A percentile compares a stretch with the other conserved stretches of the same genome.
Evolutionary conservation across 2,329 filamentous ascomycete species (phyloP).

Genomic region (Fusarium buxicola): DNA sequence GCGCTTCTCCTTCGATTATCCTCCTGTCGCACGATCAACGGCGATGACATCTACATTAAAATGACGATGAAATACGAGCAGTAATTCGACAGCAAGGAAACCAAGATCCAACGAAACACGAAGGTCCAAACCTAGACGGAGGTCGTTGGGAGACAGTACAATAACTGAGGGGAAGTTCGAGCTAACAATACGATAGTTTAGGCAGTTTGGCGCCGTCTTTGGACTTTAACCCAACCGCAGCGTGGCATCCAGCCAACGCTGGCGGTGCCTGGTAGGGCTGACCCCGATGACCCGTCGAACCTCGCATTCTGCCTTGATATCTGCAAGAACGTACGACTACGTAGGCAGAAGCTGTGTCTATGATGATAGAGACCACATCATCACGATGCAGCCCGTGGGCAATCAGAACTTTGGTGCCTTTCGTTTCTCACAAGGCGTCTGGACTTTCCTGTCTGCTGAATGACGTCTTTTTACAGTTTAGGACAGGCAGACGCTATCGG

Average conservation of each 20-base stretch:
- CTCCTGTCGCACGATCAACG: not conserved
- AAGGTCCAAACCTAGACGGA: not conserved
- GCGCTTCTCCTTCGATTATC: not conserved
- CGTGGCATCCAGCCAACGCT: not conserved
- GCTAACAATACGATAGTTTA: not conserved
- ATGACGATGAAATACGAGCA: not conserved
- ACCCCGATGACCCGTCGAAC: slow-evolving; percentile 1
- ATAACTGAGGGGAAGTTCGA: not conserved
- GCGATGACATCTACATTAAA: not conserved
- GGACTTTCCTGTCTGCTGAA: not conserved
- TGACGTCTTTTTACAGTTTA: not conserved
- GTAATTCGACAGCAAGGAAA: not conserved
- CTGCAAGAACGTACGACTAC: not conserved
- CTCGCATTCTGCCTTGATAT: not conserved
- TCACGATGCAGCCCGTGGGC: not conserved
- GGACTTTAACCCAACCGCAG: not conserved
- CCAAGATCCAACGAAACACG: not conserved
- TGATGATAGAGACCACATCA: not conserved
- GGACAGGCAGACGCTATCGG: not conserved
- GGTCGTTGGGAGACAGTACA: not conserved
- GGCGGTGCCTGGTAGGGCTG: slow-evolving; percentile 27
- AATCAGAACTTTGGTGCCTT: not conserved
- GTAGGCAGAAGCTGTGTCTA: not conserved
- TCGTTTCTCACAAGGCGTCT: not conserved
- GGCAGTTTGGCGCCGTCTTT: not conserved